A percentile compares a stretch with the other conserved stretches of the same genome.
Conservation (phyloP, 345 rosid species). For the Atalantia buxifolia region DNA sequence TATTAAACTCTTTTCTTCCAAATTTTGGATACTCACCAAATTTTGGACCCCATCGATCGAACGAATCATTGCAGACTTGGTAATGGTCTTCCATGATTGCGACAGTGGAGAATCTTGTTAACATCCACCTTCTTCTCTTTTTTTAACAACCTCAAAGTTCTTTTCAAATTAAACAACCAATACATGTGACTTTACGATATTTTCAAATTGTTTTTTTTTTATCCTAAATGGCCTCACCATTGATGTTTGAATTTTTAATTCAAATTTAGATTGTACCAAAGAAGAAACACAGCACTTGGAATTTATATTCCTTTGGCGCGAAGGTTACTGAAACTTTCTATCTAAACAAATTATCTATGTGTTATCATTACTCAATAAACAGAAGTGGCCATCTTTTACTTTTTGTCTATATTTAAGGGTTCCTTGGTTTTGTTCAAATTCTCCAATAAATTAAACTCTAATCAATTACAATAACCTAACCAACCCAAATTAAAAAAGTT, state of each 20-base stretch:
- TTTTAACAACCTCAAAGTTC: not conserved
- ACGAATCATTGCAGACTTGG: conserved; percentile 12
- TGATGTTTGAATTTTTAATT: not conserved
- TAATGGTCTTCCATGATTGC: conserved; percentile 4
- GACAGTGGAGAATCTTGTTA: conserved; percentile 2
- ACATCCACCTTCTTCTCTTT: not conserved
- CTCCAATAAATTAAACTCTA: not conserved
- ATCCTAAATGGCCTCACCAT: not conserved
- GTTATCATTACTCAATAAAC: not conserved
- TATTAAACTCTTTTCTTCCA: not conserved
- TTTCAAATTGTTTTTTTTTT: not conserved
- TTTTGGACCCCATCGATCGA: not conserved
- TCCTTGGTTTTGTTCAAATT: not conserved
- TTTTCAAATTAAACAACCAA: not conserved
- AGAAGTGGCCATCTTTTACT: not conserved
- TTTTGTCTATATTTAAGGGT: not conserved
- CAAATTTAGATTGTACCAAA: not conserved
- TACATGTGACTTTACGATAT: not conserved
- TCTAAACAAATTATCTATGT: not conserved
- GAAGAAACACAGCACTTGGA: not conserved
- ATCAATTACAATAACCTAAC: not conserved
- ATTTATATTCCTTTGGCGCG: conserved; percentile 27
- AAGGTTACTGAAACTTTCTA: not conserved
- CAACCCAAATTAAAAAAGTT: not conserved
- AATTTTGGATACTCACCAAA: not conserved